These are phyloP conservation scores for Anacardium occidentale DNA, from an alignment of 345 rosid genomes.

Conservation along the genomic window DNA sequence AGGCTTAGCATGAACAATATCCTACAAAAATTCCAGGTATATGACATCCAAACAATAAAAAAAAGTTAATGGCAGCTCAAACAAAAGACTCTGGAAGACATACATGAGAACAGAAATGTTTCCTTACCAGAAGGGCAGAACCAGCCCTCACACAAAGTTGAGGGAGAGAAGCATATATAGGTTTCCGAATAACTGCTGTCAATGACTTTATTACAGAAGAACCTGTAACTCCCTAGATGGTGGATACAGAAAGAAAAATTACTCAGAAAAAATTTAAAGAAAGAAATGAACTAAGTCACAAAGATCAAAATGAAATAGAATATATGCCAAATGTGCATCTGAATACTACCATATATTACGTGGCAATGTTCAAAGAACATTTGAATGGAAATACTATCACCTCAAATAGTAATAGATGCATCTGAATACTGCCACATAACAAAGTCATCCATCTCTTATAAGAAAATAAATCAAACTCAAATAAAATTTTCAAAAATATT, in stretches of 20 bases:
- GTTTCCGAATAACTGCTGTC: slow-evolving; percentile 59
- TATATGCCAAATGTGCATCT: neutral
- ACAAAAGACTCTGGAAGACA: slow-evolving; percentile 7
- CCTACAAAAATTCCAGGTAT: slow-evolving; percentile 46
- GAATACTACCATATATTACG: neutral
- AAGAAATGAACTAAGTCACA: neutral
- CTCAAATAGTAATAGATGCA: neutral
- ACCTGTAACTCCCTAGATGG: slow-evolving; percentile 63
- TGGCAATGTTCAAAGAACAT: neutral
- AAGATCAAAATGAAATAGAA: neutral
- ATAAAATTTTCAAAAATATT: no score
- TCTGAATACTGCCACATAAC: neutral
- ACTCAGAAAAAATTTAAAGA: slow-evolving; percentile 7
- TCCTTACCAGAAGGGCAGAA: slow-evolving; percentile 76
- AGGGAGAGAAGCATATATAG: slow-evolving; percentile 66
- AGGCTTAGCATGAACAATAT: slow-evolving; percentile 67
- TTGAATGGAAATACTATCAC: neutral
- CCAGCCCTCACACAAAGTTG: slow-evolving; percentile 75
- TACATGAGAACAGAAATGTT: slow-evolving; percentile 1
- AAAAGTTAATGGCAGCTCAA: neutral
- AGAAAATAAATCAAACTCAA: no score
- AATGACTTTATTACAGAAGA: slow-evolving; percentile 60
- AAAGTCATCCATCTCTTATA: no score
- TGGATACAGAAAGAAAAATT: neutral
- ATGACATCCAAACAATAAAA: neutral